phyloP scores from a whole-genome alignment of 345 rosid genomes.

The Arabis hirsuta region DNA sequence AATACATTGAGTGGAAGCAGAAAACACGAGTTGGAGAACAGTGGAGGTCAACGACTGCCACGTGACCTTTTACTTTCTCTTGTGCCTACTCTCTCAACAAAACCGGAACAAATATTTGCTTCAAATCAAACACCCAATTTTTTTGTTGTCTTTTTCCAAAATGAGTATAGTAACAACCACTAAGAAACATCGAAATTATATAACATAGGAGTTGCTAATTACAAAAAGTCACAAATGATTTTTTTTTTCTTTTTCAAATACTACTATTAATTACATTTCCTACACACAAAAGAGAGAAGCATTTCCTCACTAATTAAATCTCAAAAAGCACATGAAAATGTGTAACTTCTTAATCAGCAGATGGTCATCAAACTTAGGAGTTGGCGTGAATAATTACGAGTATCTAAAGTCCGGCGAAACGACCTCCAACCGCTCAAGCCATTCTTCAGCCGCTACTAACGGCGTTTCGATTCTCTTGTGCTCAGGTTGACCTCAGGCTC shows the following conservation, averaged over 20 bases:
- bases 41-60: conserved; percentile 37
- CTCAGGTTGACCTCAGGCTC: conserved; percentile 23
- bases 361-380: neutral
- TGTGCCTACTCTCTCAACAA: neutral
- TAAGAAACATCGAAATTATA: too few relatives aligned
- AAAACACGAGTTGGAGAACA: neutral
- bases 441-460: too few relatives aligned
- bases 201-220: too few relatives aligned
- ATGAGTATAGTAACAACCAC: too few relatives aligned
- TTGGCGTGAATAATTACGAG: neutral
- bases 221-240: too few relatives aligned
- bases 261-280: too few relatives aligned
- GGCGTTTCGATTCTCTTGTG: conserved; percentile 33
- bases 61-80: neutral
- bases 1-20: conserved; percentile 1
- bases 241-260: too few relatives aligned
- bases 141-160: too few relatives aligned
- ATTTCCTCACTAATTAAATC: neutral
- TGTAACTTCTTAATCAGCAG: too few relatives aligned
- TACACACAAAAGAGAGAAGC: neutral
- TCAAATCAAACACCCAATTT: neutral
- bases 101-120: conserved; percentile 3
- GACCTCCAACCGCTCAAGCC: too few relatives aligned
- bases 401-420: too few relatives aligned
- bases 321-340: neutral